Base-by-base conservation (phyloP, 257 asterid genomes). In the Linderniella brevidens region DNA sequence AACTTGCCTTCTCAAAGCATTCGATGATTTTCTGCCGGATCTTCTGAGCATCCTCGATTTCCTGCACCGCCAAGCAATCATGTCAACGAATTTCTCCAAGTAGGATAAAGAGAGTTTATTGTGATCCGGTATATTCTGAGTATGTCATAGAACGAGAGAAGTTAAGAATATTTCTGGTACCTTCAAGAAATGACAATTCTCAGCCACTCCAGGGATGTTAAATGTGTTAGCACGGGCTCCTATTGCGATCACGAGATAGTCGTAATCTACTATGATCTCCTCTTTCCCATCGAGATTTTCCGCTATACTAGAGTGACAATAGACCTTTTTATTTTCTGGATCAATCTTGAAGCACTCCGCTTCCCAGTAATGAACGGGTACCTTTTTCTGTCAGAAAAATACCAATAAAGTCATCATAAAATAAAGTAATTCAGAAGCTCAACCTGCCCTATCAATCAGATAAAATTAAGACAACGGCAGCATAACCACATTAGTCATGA, bases 221-320 rank as follows among this genome's bases (percentile, higher is more conserved):
- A 88, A 88, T 50, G 98, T 88, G 62, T 78, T 88, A 63, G 86
- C 48, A 45, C 94, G 95, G 42, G 98, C 98, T 37, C 98, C 98
- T 42, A 76, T 42, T 13, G 82, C 61, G 59, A 88, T 64, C 58
- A 88, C 92, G 35, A 88, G 98, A 69, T 88, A 84, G 77, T 88
- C 98, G 68, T 76, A 88, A 64, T 88, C 95, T 17, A 88, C 93
- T 35, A 65, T 56, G 55, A 84, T 74, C 58, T 83, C 94, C 65
- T 88, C 95, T 50, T 57, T 65, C 66, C 59, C 87, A 55, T 74
- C 68, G 51, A 56, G 64, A 55, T 64, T 71, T 52, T 53, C 61
- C 40, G 58, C 37, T 59, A 59, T 63, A 63, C 58, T 67, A 41
- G 98, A 78, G 46, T 71, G 80, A 46, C 98, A 88, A 48, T 88